Evolutionary conservation across 257 asterid species (phyloP).

Genomic region (Cordia subcordata): DNA sequence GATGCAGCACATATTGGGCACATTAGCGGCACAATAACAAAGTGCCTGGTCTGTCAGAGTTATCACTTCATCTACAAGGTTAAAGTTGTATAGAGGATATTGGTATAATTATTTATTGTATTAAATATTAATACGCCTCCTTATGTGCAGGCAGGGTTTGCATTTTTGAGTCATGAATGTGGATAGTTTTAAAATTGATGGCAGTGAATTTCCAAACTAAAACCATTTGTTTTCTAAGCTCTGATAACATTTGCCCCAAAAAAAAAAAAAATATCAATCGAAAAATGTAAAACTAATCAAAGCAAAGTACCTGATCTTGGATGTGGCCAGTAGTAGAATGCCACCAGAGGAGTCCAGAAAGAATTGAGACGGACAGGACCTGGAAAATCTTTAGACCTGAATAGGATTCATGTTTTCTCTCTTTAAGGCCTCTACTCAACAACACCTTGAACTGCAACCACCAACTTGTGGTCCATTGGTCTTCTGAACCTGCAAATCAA

Average conservation of each 20-base stretch:
- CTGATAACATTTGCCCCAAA: background rate
- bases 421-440: conserved; percentile 71
- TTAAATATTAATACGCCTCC: too few relatives aligned
- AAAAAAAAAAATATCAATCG: background rate
- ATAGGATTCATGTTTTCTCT: conserved; percentile 68
- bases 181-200: too few relatives aligned
- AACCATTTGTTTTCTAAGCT: background rate
- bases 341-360: conserved; percentile 91
- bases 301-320: conserved; percentile 68
- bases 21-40: too few relatives aligned
- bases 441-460: conserved; percentile 83
- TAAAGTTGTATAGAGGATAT: too few relatives aligned
- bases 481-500: conserved; percentile 36
- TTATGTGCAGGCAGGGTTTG: too few relatives aligned
- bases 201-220: too few relatives aligned
- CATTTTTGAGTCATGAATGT: too few relatives aligned
- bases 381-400: conserved; percentile 65
- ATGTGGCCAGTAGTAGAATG: conserved; percentile 70
- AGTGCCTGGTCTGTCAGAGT: too few relatives aligned
- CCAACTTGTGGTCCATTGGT: conserved; percentile 76
- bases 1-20: too few relatives aligned
- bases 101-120: too few relatives aligned
- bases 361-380: conserved; percentile 74
- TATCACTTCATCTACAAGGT: too few relatives aligned
- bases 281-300: background rate